Conservation (phyloP, 352 stramenopile genomes). For the Globisporangium echinulatum region DNA sequence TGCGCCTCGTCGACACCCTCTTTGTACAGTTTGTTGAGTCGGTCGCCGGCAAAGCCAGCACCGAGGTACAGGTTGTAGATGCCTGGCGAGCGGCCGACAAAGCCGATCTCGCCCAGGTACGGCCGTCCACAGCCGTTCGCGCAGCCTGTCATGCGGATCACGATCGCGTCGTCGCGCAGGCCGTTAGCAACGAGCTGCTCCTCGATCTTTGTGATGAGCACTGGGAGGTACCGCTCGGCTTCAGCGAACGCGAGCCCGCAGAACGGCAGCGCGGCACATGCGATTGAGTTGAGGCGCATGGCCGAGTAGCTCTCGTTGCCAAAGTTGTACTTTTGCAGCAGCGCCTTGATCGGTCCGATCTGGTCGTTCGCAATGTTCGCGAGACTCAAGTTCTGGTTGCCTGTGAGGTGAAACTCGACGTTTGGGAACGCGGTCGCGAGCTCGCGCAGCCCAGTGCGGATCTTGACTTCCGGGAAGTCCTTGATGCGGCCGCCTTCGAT, state of each 20-base stretch:
- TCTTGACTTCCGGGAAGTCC: slow-evolving; percentile 78
- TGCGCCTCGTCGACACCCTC: slow-evolving; percentile 70
- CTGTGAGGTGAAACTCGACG: slow-evolving; percentile 91
- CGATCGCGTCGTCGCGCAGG: slow-evolving; percentile 92
- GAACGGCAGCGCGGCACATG: slow-evolving; percentile 93
- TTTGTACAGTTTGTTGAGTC: slow-evolving; percentile 83
- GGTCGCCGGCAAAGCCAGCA: slow-evolving; percentile 67
- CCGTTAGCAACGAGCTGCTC: slow-evolving; percentile 86
- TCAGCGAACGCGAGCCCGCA: slow-evolving; percentile 97
- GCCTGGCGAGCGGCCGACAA: slow-evolving; percentile 94
- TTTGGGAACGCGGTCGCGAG: slow-evolving; percentile 90
- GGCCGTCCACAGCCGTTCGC: slow-evolving; percentile 95
- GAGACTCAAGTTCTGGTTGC: slow-evolving; percentile 95
- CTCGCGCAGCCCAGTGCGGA: slow-evolving; percentile 89
- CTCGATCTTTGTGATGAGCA: slow-evolving; percentile 91
- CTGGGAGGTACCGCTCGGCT: slow-evolving; percentile 93
- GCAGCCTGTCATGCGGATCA: slow-evolving; percentile 98
- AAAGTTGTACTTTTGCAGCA: slow-evolving; percentile 91
- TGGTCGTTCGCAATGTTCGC: slow-evolving; percentile 89
- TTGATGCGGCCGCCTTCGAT: slow-evolving; percentile 90
- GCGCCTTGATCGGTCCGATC: slow-evolving; percentile 86
- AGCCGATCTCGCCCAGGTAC: slow-evolving; percentile 97
- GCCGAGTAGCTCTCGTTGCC: slow-evolving; percentile 78
- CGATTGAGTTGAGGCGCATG: slow-evolving; percentile 88
- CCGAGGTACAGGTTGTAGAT: slow-evolving; percentile 97